These are phyloP conservation scores for Plectranthus barbatus DNA, from an alignment of 257 asterid genomes.

Conservation along the genomic window DNA sequence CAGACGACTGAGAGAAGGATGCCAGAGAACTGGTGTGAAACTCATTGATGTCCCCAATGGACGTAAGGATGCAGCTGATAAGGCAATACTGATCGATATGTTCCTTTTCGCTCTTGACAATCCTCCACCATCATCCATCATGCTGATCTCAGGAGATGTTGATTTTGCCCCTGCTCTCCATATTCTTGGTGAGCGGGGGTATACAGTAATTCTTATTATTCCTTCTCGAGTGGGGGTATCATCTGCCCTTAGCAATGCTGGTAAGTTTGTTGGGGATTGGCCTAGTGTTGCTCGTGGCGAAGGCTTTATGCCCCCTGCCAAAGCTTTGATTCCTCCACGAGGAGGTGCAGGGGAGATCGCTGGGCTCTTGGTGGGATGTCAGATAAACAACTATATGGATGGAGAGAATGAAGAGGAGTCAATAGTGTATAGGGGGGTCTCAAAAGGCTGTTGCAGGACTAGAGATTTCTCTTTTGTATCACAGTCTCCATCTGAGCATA, in stretches of 20 bases:
- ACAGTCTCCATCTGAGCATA: slow-evolving; percentile 40
- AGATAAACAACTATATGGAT: slow-evolving; percentile 33
- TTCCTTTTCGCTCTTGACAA: slow-evolving; percentile 93
- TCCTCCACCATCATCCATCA: slow-evolving; percentile 83
- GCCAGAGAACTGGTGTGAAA: slow-evolving; percentile 91
- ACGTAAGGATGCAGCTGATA: slow-evolving; percentile 92
- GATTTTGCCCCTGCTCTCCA: slow-evolving; percentile 96
- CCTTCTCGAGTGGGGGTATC: slow-evolving; percentile 71
- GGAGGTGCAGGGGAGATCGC: slow-evolving; percentile 35
- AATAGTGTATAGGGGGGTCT: slow-evolving; percentile 59
- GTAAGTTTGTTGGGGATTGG: slow-evolving; percentile 95
- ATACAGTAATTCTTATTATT: slow-evolving; percentile 72
- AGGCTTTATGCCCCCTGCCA: slow-evolving; percentile 60
- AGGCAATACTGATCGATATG: slow-evolving; percentile 90
- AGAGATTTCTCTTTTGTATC: slow-evolving; percentile 43
- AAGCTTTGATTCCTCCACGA: slow-evolving; percentile 31
- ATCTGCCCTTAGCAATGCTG: slow-evolving; percentile 81
- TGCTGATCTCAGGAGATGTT: slow-evolving; percentile 93
- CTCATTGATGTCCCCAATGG: slow-evolving; percentile 90
- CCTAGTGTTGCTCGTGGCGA: slow-evolving; percentile 82
- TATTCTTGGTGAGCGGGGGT: slow-evolving; percentile 90
- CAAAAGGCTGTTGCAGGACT: slow-evolving; percentile 29
- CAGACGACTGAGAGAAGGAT: slow-evolving; percentile 75
- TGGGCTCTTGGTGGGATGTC: slow-evolving; percentile 36
- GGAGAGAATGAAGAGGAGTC: slow-evolving; percentile 75